Evolutionary conservation across 2,329 filamentous ascomycete genomes (phyloP), one percentile per base, ranked within the genome.

Genomic region (Fusarium irregulare): DNA sequence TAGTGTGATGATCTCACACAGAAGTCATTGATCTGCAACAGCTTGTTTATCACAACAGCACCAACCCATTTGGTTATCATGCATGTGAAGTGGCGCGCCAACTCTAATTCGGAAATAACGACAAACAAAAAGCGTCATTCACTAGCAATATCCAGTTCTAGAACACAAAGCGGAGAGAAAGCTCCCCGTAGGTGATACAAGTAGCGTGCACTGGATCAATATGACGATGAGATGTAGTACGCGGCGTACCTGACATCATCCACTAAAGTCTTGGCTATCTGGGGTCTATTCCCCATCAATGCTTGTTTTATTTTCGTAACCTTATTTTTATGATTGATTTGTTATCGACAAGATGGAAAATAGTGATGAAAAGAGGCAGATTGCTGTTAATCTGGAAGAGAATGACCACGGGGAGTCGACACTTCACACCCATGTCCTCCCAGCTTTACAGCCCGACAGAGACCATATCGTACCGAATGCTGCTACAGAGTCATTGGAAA

Each of bases 241-340:
- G 23, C 11, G 23, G 18, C 28, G 7, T n/a, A 9, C 32, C 46
- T 63, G 60, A 63, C 60, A 63, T 63, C 57, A 63, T 63, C 27
- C 32, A 21, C 47, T 47, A 41, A 47, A 14, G 6, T 25, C 27
- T 63, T 55, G 32, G 42, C 27, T 61, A 16, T 14, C 3, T 6
- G 10, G 18, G 30, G 41, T 9, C 4, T 47, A 45, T 30, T 21
- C n/a, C 16, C 23, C 21, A 46, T 37, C 21, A 49, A 49, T 21
- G 14, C n/a, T 21, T 37, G 11, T 25, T 51, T n/a, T 34, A 47
- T 18, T 40, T 8, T 18, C 20, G 7, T 27, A 21, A 14, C 4
- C 16, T 34, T 14, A 25, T 30, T 45, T 42, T 48, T 40, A 18
- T 18, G 32, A 28, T 11, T 6, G 2, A 18, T 34, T 13, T 12